Evolutionary conservation across 1,284 basidiomycete species (phyloP).

Genomic region (Melampsora occidentalis): DNA sequence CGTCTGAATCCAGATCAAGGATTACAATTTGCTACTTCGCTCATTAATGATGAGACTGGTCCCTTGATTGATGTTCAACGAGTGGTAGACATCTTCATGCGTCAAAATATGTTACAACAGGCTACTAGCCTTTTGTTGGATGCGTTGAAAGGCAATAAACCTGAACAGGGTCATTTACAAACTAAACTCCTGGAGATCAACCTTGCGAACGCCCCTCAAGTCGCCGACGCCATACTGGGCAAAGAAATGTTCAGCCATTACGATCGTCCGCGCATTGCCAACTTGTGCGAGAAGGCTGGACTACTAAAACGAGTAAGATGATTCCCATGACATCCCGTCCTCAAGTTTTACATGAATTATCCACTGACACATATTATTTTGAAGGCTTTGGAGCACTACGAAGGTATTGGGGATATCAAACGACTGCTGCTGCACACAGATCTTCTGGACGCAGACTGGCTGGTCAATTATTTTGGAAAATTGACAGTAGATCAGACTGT

Average conservation of each 20-base stretch:
- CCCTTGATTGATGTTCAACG: conserved; percentile 91
- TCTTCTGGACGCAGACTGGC: conserved; percentile 88
- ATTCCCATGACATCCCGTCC: conserved; percentile 54
- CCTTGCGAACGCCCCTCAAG: conserved; percentile 93
- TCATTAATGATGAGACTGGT: conserved; percentile 89
- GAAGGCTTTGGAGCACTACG: conserved; percentile 95
- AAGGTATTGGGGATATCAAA: conserved; percentile 96
- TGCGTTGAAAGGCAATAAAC: conserved; percentile 97
- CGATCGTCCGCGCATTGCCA: conserved; percentile 93
- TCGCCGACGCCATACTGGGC: conserved; percentile 96
- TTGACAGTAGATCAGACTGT: conserved; percentile 99
- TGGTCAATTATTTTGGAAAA: conserved; percentile 94
- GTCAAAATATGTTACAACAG: conserved; percentile 98
- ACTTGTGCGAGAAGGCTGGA: conserved; percentile 97
- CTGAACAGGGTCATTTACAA: conserved; percentile 93
- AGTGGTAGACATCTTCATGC: conserved; percentile 98
- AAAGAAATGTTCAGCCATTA: conserved; percentile 99
- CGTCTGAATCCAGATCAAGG: conserved; percentile 96
- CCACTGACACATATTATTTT: conserved; percentile 7
- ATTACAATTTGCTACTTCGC: conserved; percentile 92
- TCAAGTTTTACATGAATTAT: conserved; percentile 49
- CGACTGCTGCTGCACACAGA: conserved; percentile 93
- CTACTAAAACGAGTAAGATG: conserved; percentile 69
- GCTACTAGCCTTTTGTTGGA: conserved; percentile 97
- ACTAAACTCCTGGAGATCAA: conserved; percentile 98